Evolutionary conservation across 148 eudicot genomes (phyloP), one percentile per base, ranked within the genome.

Genomic region (Suaeda aralocaspica): DNA sequence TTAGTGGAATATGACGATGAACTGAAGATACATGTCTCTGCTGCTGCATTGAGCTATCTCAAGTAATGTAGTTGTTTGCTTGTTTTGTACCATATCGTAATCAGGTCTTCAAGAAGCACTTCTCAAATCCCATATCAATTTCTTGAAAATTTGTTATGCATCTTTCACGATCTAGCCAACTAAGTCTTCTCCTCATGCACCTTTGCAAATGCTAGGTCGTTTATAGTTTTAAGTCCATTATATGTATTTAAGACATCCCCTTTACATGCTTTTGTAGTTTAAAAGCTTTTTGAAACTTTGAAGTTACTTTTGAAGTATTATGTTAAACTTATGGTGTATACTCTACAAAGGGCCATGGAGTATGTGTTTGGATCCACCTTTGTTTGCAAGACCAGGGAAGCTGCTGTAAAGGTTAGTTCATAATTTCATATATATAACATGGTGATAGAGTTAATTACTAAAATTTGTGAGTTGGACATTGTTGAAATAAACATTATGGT

Each of bases 281-380:
- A 51, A 18, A 45, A 26, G 50, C 41, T 59, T n/a, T n/a, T n/a
- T n/a, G n/a, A n/a, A n/a, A n/a, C 57, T 75, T 24, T 53, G 53
- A 45, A 33, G 33, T 56, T 56, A 41, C 24, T 44, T 60, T 49
- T 61, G 24, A 68, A 50, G 56, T 61, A 41, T 48, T 53, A 36
- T 29, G 44, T 60, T 3, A 51, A 46, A 64, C 7, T n/a, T 52
- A 19, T 53, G 18, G 45, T 68, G 52, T 36, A n/a, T n/a, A 52
- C 69, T 26, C 70, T 85, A 78, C 89, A 95, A 97, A 86, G 81
- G 74, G 99, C 99, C 15, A 95, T 95, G 99, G 99, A 91, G 76
- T 95, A 79, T 71, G 90, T 95, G 57, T 95, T 95, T 83, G 99
- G 99, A 64, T 84, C 97, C 74, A 91, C 97, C 56, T 95, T 95